phyloP scores from a whole-genome alignment of 2,329 filamentous ascomycete genomes.

The Aspergillus sergii region DNA sequence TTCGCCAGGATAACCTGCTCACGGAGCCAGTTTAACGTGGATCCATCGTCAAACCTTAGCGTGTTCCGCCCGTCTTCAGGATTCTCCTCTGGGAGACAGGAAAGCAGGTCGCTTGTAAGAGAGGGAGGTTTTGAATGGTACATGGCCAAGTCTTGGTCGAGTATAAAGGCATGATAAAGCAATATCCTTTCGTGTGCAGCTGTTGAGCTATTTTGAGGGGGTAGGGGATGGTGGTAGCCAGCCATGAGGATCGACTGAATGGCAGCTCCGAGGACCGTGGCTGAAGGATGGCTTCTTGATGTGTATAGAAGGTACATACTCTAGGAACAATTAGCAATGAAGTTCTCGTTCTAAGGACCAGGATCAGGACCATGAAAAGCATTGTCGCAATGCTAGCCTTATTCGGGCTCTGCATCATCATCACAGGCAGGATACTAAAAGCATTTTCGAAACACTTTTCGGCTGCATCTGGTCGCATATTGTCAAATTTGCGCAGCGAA shows the following conservation, averaged over 20 bases:
- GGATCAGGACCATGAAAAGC: background rate
- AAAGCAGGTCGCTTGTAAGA: background rate
- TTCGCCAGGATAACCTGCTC: background rate
- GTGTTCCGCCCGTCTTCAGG: background rate
- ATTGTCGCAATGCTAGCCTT: background rate
- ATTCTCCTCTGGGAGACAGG: background rate
- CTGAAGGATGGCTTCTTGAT: background rate
- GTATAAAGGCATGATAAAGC: background rate
- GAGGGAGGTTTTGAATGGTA: background rate
- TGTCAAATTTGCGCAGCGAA: background rate
- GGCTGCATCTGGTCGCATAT: background rate
- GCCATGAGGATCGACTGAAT: background rate
- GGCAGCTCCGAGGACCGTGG: background rate
- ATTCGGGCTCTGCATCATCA: background rate
- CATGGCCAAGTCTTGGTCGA: background rate
- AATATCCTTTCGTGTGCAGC: background rate
- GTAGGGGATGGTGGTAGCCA: background rate
- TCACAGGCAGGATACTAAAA: background rate
- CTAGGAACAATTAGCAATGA: background rate
- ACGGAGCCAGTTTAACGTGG: background rate
- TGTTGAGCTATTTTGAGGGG: background rate
- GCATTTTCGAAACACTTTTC: background rate
- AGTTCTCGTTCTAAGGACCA: background rate
- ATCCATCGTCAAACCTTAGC: background rate
- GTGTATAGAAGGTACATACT: background rate